Conservation (phyloP, 139 green algal species). For the Chlorella sp. region DNA sequence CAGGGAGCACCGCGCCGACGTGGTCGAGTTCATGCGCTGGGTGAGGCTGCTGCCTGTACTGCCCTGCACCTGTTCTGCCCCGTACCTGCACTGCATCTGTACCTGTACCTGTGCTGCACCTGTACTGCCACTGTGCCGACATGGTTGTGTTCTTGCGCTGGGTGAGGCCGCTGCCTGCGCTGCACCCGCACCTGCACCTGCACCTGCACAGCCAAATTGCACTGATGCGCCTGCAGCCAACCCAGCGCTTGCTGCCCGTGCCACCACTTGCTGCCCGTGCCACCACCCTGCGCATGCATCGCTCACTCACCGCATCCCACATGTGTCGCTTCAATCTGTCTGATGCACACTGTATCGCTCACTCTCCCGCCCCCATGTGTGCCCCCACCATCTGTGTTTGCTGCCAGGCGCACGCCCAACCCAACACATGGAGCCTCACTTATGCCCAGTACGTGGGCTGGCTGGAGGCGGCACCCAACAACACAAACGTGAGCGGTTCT, state of each 20-base stretch:
- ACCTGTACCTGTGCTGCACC: not conserved
- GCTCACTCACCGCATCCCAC: too few species aligned
- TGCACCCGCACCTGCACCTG: not conserved
- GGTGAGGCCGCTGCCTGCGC: too few species aligned
- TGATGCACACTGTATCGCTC: not conserved
- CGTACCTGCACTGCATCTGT: not conserved
- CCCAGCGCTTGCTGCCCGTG: too few species aligned
- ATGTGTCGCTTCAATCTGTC: too few species aligned
- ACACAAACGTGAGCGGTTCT: not conserved
- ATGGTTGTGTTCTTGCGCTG: too few species aligned
- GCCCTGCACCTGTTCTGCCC: not conserved
- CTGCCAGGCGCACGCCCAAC: not conserved
- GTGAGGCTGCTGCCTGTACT: not conserved
- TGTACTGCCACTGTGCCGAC: too few species aligned
- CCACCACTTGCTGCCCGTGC: too few species aligned
- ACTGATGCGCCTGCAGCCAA: too few species aligned
- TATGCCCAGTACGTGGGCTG: not conserved
- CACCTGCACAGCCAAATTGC: not conserved
- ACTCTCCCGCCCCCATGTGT: not conserved
- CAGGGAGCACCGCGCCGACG: not conserved
- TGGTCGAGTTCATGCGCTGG: not conserved
- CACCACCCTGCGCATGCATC: too few species aligned
- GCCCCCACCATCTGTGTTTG: not conserved
- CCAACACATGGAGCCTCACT: slow-evolving; percentile 3
- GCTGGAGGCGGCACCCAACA: slow-evolving; percentile 1